Evolutionary conservation across 495 filamentous ascomycete genomes (phyloP).

Genomic region (Aspergillus bertholletiae): DNA sequence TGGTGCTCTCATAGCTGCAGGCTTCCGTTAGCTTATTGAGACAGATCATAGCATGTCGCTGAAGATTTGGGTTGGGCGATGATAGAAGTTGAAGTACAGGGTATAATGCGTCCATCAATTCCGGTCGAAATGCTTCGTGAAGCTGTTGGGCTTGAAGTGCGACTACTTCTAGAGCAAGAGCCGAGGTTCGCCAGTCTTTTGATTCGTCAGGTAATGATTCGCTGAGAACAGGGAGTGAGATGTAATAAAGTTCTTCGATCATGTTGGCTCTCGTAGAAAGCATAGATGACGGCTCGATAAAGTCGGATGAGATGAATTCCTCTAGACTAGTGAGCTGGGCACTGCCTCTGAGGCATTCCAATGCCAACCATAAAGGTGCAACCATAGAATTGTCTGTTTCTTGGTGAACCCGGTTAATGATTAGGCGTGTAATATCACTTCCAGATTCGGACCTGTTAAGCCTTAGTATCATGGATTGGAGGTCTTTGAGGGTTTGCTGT

Average conservation of each 20-base stretch:
- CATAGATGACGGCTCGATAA: conserved; percentile 28
- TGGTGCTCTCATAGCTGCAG: conserved; percentile 72
- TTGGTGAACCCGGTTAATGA: conserved; percentile 56
- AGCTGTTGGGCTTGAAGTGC: conserved; percentile 68
- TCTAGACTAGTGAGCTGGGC: conserved; percentile 53
- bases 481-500: conserved; percentile 50
- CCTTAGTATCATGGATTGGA: conserved; percentile 43
- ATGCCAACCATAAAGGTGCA: conserved; percentile 78
- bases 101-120: conserved; percentile 89
- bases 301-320: conserved; percentile 55
- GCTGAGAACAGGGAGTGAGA: conserved; percentile 63
- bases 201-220: conserved; percentile 44
- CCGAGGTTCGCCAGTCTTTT: conserved; percentile 66
- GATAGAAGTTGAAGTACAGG: conserved; percentile 84
- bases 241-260: conserved; percentile 76
- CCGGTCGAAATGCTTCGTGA: conserved; percentile 67
- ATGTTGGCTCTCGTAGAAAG: conserved; percentile 48
- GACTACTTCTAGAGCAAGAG: conserved; percentile 70
- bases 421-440: conserved; percentile 47
- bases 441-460: conserved; percentile 40
- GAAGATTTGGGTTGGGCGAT: conserved; percentile 61
- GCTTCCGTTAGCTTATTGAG: conserved; percentile 72
- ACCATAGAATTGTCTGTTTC: conserved; percentile 53
- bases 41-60: conserved; percentile 78
- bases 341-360: conserved; percentile 60